These are phyloP conservation scores for Hyphopichia wangnamkhiaoensis DNA, from an alignment of 1,139 yeast genomes.

Conservation along the genomic window DNA sequence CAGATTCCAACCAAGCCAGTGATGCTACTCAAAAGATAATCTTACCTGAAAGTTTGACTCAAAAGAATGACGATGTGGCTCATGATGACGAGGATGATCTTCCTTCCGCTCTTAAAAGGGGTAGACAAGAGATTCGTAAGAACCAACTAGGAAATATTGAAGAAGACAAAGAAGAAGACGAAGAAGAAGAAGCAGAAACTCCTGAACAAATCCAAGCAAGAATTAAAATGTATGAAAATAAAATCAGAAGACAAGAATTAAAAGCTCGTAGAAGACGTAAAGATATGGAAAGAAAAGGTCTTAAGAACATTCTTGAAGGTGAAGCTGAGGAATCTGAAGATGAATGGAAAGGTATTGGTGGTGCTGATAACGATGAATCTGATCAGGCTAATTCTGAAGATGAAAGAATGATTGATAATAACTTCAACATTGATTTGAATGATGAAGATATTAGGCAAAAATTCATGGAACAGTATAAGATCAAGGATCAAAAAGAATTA, in stretches of 20 bases:
- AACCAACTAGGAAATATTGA: slow-evolving; percentile 15
- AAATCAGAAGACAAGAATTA: slow-evolving; percentile 40
- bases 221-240: slow-evolving; percentile 39
- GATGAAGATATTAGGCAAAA: slow-evolving; percentile 61
- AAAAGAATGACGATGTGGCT: slow-evolving; percentile 2
- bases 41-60: slow-evolving; percentile 2
- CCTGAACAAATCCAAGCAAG: slow-evolving; percentile 29
- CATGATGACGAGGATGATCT: slow-evolving; percentile 30
- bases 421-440: slow-evolving; percentile 57
- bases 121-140: slow-evolving; percentile 22
- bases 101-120: slow-evolving; percentile 27
- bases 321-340: slow-evolving; percentile 98
- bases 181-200: slow-evolving; percentile 21
- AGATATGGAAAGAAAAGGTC: slow-evolving; percentile 53
- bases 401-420: slow-evolving; percentile 80
- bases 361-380: slow-evolving; percentile 69
- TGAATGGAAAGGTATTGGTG: slow-evolving; percentile 93
- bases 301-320: slow-evolving; percentile 62
- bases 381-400: slow-evolving; percentile 74
- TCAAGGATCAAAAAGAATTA: slow-evolving; percentile 68
- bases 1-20: slow-evolving; percentile 7
- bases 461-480: slow-evolving; percentile 67
- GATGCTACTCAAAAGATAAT: slow-evolving; percentile 7
- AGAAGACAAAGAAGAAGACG: slow-evolving; percentile 22
- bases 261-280: slow-evolving; percentile 40